Evolutionary conservation across 2,329 filamentous ascomycete genomes (phyloP), one percentile per base, ranked within the genome.

Genomic region (Pestalotiopsis sp.): DNA sequence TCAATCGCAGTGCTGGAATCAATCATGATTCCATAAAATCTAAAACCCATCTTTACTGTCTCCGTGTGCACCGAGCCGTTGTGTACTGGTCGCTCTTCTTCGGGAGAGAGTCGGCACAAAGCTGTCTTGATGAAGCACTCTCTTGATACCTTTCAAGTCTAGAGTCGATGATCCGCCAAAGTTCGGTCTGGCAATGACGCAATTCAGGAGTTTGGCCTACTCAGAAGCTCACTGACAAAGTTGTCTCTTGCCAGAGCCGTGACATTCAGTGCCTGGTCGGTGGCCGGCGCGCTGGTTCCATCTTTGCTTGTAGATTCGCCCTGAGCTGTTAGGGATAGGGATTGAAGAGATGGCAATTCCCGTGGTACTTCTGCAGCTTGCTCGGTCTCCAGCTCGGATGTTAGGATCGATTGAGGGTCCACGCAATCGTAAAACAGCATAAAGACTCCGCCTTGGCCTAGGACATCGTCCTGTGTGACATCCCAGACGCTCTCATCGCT

Each of bases 381-480:
- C 36, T 25, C 20, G 20, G 12, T 13, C 3, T 49, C 38, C 9
- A 5, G 11, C 17, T 64, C 39, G 13, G 66, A 67, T 23, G 57
- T 20, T 11, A 85, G 77, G 23, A 91, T 77, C 36, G 83, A 82
- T 49, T 78, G 82, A 0, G 85, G 79, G 68, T 92, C 89, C 27
- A 92, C 82, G 61, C 88, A 89, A 77, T 99, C 95, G 78, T 98
- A 99, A 79, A 98, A 98, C 1, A 98, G 86, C 95, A 99, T 98
- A 77, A 98, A 98, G 0, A 95, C 95, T 1, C 93, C 94, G 0
- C 90, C 90, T 73, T 97, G 91, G 2, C 85, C 86, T 64, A 96
- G 82, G 0, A 97, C 93, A 36, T 87, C 86, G 12, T 91, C 86
- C 77, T 97, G 93, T 23, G 88, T 88, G 27, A 95, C 92, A 71